Conservation (phyloP, 2,329 filamentous ascomycete species). For the Trichoderma simmonsii region DNA sequence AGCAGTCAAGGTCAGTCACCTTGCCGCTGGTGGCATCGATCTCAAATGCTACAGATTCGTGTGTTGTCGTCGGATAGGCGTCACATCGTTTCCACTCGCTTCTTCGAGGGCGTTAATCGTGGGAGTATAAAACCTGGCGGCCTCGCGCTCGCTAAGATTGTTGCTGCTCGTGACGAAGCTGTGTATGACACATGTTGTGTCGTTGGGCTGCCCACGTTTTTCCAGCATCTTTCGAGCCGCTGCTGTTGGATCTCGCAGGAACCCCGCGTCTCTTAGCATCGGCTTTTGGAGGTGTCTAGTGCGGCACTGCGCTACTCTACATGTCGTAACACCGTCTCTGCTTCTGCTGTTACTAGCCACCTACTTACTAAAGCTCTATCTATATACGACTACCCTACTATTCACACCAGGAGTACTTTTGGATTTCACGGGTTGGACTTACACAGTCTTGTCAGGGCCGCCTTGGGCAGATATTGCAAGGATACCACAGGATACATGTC, state of each 20-base stretch:
- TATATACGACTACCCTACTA: not conserved
- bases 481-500: not conserved
- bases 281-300: not conserved
- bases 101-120: not conserved
- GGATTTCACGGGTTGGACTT: not conserved
- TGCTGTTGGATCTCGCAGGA: not conserved
- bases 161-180: not conserved
- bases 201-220: not conserved
- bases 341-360: not conserved
- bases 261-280: not conserved
- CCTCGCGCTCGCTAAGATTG: not conserved
- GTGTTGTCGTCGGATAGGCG: not conserved
- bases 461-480: not conserved
- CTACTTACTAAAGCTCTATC: not conserved
- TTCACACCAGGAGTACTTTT: not conserved
- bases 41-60: not conserved
- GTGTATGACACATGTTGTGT: not conserved
- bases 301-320: not conserved
- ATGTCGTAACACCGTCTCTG: not conserved
- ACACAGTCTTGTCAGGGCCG: not conserved
- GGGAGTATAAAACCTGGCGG: conserved; percentile 1
- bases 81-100: conserved; percentile 4
- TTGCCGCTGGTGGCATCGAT: not conserved
- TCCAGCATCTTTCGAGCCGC: not conserved
- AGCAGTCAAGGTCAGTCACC: not conserved